phyloP scores from a whole-genome alignment of 768 basidiomycete species.

The Lactifluus piperatus region DNA sequence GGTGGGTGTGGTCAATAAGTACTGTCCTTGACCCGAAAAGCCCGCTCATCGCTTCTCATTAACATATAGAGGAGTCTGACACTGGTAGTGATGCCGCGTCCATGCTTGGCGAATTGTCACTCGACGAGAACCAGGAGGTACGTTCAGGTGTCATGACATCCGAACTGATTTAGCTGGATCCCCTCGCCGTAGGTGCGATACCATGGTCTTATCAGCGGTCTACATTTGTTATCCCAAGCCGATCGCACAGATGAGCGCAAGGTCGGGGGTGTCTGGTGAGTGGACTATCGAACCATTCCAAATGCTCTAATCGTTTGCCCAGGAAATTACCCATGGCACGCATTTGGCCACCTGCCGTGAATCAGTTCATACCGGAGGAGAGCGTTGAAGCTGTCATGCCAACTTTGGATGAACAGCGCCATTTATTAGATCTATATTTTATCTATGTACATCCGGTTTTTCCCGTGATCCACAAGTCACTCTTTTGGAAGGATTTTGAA shows the following conservation, averaged over 20 bases:
- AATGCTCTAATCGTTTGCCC: conserved; percentile 7
- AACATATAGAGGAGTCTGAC: conserved; percentile 20
- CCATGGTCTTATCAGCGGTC: conserved; percentile 69
- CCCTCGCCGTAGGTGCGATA: conserved; percentile 60
- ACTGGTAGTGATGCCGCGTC: conserved; percentile 36
- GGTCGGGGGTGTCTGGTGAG: conserved; percentile 60
- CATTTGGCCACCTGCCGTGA: conserved; percentile 57
- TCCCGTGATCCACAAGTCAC: conserved; percentile 67
- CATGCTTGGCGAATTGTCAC: conserved; percentile 58
- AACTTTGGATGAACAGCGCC: conserved; percentile 51
- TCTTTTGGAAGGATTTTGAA: conserved; percentile 57
- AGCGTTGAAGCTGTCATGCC: conserved; percentile 47
- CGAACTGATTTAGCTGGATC: conserved; percentile 25
- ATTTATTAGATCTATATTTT: conserved; percentile 69
- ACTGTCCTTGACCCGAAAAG: background rate
- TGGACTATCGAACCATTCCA: background rate
- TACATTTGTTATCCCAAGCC: conserved; percentile 62
- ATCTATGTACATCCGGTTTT: conserved; percentile 77
- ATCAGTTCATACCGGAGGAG: conserved; percentile 36
- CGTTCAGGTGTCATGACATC: conserved; percentile 10
- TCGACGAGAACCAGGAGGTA: conserved; percentile 73
- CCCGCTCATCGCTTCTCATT: background rate
- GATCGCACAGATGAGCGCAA: conserved; percentile 59
- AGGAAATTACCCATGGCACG: conserved; percentile 70
- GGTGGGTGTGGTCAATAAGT: conserved; percentile 1